Percentiles rank a stretch among this genome's conserved stretches.
Evolutionary conservation across 768 basidiomycete species (phyloP).

Genomic region (Xerocomellus amylosporus): DNA sequence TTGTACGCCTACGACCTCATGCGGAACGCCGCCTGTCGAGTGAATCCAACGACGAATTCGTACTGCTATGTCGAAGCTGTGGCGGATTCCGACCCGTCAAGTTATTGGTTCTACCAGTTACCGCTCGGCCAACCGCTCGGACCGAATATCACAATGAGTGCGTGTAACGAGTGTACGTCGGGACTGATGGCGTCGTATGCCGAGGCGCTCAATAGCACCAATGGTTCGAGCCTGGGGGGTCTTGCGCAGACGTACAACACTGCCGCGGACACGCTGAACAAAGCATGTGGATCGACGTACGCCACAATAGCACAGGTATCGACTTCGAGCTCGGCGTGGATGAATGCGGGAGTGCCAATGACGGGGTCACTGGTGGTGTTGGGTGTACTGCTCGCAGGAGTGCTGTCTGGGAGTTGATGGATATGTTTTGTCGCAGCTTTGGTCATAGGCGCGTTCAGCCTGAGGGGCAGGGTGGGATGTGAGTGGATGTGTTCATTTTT

Average conservation of each 20-base stretch:
- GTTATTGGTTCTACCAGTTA: slow-evolving; percentile 71
- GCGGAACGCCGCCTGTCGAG: slow-evolving; percentile 58
- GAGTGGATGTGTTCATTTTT: background rate
- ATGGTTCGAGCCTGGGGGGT: slow-evolving; percentile 33
- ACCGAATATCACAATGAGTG: slow-evolving; percentile 40
- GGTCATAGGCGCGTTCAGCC: background rate
- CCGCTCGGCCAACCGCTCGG: slow-evolving; percentile 59
- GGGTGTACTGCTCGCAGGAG: slow-evolving; percentile 10
- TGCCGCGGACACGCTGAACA: slow-evolving; percentile 46
- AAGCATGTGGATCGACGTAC: slow-evolving; percentile 52
- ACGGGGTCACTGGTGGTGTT: slow-evolving; percentile 4
- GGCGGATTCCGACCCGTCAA: slow-evolving; percentile 52
- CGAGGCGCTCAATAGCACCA: slow-evolving; percentile 37
- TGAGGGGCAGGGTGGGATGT: background rate
- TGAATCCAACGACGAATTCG: slow-evolving; percentile 52
- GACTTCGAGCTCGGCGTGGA: slow-evolving; percentile 6
- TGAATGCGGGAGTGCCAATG: slow-evolving; percentile 5
- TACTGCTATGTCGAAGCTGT: slow-evolving; percentile 78
- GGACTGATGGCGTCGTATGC: slow-evolving; percentile 56
- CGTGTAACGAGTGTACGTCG: slow-evolving; percentile 66
- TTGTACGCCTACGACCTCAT: slow-evolving; percentile 62
- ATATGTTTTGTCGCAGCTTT: background rate
- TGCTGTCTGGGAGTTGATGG: slow-evolving; percentile 13
- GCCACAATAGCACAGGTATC: slow-evolving; percentile 27
- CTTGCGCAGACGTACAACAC: slow-evolving; percentile 48